Evolutionary conservation across 257 asterid genomes (phyloP), one percentile per base, ranked within the genome.

Genomic region (Solanum infundibuliforme): DNA sequence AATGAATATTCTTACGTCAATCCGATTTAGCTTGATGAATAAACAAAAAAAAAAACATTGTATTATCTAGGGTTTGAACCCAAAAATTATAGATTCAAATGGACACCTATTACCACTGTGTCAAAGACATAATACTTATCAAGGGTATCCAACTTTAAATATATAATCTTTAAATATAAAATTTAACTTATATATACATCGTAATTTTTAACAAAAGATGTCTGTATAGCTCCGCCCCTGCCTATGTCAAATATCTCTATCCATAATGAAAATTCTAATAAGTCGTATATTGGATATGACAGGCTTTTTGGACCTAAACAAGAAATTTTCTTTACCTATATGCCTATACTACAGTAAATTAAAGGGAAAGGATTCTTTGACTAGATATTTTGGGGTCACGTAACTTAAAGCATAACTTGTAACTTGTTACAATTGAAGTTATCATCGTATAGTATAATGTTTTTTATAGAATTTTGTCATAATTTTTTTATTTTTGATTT

Each of bases 201-300:
- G 0, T 16, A 52, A 52, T 16, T 52, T 14, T 5, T 6, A 16
- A 52, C 23, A 3, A 52, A 52, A 52, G 8, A 2, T 52, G 8
- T 52, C 0, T 6, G 3, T 2, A 6, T 52, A 1, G 21, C 1
- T 48, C 23, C 3, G 8, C 8, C 60, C 60, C 8, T 0, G 0
- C n/a, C 62, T 52, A 16, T 6, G 62, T 2, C 62, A 52, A 18
- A 52, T 55, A 55, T 55, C 65, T 18, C 65, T 55, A 55, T 7
- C 65, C n/a, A 55, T 55, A 55, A 18, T 55, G n/a, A 55, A 55
- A 55, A 55, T 18, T 55, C 65, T 58, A 58, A 35, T 1, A 3
- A 31, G 38, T 31, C 76, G 23, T 14, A 29, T 69, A 69, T 29
- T 68, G 41, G 41, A 31, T 74, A 21, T 21, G 55, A 36, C 20